phyloP scores from a whole-genome alignment of 2,329 filamentous ascomycete genomes.

The Lasiodiplodia sp. region DNA sequence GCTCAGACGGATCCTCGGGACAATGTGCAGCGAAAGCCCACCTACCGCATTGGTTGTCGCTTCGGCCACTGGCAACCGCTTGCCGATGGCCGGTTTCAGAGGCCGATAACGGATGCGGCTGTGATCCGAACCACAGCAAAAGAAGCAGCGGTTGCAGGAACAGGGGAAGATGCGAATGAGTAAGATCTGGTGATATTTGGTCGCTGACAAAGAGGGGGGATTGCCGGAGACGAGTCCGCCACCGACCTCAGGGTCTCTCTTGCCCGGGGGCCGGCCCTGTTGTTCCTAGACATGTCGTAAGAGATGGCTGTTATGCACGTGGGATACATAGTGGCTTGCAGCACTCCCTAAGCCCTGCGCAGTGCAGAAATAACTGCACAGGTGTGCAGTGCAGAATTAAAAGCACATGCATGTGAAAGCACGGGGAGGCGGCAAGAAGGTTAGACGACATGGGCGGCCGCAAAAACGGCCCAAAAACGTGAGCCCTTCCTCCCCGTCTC shows the following conservation, averaged over 20 bases:
- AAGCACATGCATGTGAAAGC: too few relatives aligned
- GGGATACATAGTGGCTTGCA: too few relatives aligned
- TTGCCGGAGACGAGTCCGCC: not conserved
- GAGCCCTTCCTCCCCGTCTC: not conserved
- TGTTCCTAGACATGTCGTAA: not conserved
- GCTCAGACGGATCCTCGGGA: not conserved
- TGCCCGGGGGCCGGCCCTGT: not conserved
- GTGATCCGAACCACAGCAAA: too few relatives aligned
- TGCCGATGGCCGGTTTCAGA: not conserved
- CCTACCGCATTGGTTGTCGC: not conserved
- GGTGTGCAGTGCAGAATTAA: too few relatives aligned
- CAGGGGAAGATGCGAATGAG: too few relatives aligned
- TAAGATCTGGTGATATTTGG: too few relatives aligned
- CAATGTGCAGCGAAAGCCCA: conserved; percentile 17
- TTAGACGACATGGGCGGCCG: too few relatives aligned
- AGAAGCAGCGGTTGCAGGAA: too few relatives aligned
- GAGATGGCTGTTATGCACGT: not conserved
- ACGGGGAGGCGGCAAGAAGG: too few relatives aligned
- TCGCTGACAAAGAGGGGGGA: not conserved
- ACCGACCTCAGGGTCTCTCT: not conserved
- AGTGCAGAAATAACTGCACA: too few relatives aligned
- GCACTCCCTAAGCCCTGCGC: too few relatives aligned
- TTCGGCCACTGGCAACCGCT: not conserved
- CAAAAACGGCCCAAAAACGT: too few relatives aligned
- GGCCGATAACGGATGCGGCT: not conserved